phyloP scores from a whole-genome alignment of 805 yeast genomes.

The Brettanomyces custersianus region DNA sequence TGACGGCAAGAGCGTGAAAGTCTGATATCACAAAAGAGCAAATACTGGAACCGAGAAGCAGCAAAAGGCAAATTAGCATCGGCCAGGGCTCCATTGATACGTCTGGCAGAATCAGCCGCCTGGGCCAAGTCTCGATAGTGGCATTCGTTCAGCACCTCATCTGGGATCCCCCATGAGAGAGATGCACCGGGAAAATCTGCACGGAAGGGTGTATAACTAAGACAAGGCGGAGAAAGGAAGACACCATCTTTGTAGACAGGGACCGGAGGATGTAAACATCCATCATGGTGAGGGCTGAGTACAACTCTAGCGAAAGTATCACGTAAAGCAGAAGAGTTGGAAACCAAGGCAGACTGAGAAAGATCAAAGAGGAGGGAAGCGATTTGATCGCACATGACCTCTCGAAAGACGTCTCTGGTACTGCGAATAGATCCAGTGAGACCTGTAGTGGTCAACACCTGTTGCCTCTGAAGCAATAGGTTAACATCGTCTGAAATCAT shows the following conservation, averaged over 20 bases:
- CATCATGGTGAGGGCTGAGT: slow-evolving; percentile 53
- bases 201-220: slow-evolving; percentile 10
- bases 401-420: slow-evolving; percentile 63
- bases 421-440: slow-evolving; percentile 58
- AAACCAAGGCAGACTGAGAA: slow-evolving; percentile 43
- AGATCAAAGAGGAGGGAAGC: slow-evolving; percentile 57
- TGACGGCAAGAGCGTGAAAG: slow-evolving; percentile 59
- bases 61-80: slow-evolving; percentile 8
- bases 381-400: slow-evolving; percentile 71
- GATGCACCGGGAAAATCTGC: slow-evolving; percentile 20
- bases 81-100: no score
- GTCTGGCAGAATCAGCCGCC: background rate
- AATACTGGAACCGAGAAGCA: slow-evolving; percentile 51
- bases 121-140: slow-evolving; percentile 24
- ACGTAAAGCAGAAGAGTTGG: slow-evolving; percentile 37
- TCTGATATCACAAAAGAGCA: slow-evolving; percentile 58
- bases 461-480: slow-evolving; percentile 44
- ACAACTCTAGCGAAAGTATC: slow-evolving; percentile 49
- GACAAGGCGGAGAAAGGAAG: slow-evolving; percentile 13
- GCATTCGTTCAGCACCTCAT: slow-evolving; percentile 35
- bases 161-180: slow-evolving; percentile 38
- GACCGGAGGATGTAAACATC: slow-evolving; percentile 23
- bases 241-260: slow-evolving; percentile 23
- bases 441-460: slow-evolving; percentile 52
- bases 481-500: slow-evolving; percentile 44